These are phyloP conservation scores for Backusella australiensis DNA, from an alignment of 192 early-diverging fungal genomes.

Conservation along the genomic window DNA sequence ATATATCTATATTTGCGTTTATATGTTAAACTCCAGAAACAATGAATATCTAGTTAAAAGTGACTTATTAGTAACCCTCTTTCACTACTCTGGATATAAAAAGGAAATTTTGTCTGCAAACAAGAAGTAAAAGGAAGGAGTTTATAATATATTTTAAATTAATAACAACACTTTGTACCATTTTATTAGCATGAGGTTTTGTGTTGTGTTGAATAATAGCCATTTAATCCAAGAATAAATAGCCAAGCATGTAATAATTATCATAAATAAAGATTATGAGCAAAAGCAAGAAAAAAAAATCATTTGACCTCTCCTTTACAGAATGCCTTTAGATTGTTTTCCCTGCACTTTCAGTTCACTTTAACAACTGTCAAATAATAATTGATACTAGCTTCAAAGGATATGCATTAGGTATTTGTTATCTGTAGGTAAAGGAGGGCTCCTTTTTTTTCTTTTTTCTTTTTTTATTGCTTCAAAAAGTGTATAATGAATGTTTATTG, in stretches of 20 bases:
- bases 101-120: not conserved
- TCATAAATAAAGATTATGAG: not conserved
- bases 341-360: constrained; percentile 1
- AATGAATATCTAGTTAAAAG: not conserved
- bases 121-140: not conserved
- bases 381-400: not conserved
- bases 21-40: not conserved
- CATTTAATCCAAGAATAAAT: not conserved
- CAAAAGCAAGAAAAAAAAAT: not conserved
- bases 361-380: constrained; percentile 5
- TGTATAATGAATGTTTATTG: not conserved
- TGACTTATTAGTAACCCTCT: not conserved
- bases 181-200: not conserved
- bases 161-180: not conserved
- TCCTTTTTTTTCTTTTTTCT: not conserved
- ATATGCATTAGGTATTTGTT: not conserved
- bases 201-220: not conserved
- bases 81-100: not conserved
- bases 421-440: not conserved
- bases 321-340: not conserved
- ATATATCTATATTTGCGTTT: not conserved
- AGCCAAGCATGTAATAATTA: not conserved
- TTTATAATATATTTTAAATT: not conserved
- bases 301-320: not conserved
- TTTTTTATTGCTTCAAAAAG: not conserved